Percentiles rank a stretch among this genome's conserved stretches.
phyloP scores from a whole-genome alignment of 257 asterid genomes.

The Lithospermum erythrorhizon region DNA sequence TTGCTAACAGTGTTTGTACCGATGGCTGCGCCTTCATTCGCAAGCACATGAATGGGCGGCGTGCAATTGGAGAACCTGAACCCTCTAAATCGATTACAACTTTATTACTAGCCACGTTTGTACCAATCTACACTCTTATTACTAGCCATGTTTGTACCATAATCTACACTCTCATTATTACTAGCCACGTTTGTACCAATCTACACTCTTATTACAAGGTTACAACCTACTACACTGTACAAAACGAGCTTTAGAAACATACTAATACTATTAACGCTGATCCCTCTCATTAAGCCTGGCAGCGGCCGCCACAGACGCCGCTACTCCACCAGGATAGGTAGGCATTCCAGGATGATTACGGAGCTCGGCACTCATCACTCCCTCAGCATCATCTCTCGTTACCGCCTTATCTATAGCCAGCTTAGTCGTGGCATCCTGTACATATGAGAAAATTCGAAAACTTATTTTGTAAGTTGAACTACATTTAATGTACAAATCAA shows the following conservation, averaged over 20 bases:
- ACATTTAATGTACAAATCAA: no score
- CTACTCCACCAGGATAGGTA: slow-evolving; percentile 49
- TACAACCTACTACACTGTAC: no score
- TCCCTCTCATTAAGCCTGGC: slow-evolving; percentile 39
- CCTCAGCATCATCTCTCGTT: slow-evolving; percentile 59
- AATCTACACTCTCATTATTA: no score
- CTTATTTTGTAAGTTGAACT: no score
- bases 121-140: no score
- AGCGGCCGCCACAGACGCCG: slow-evolving; percentile 47
- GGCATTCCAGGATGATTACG: slow-evolving; percentile 27
- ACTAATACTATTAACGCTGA: neutral
- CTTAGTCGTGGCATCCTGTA: slow-evolving; percentile 36
- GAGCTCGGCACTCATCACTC: slow-evolving; percentile 41
- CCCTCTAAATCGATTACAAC: no score
- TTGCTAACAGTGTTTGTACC: slow-evolving; percentile 70
- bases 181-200: no score
- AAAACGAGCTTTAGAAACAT: no score
- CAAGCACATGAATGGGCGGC: slow-evolving; percentile 58
- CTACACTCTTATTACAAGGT: no score
- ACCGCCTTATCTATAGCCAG: slow-evolving; percentile 42
- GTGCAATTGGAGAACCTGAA: slow-evolving; percentile 54
- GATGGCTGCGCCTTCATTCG: slow-evolving; percentile 44
- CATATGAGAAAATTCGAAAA: no score
- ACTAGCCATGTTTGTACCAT: no score
- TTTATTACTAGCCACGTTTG: no score